Evolutionary conservation across 2,329 filamentous ascomycete species (phyloP).

Genomic region (Aspergillus latus): DNA sequence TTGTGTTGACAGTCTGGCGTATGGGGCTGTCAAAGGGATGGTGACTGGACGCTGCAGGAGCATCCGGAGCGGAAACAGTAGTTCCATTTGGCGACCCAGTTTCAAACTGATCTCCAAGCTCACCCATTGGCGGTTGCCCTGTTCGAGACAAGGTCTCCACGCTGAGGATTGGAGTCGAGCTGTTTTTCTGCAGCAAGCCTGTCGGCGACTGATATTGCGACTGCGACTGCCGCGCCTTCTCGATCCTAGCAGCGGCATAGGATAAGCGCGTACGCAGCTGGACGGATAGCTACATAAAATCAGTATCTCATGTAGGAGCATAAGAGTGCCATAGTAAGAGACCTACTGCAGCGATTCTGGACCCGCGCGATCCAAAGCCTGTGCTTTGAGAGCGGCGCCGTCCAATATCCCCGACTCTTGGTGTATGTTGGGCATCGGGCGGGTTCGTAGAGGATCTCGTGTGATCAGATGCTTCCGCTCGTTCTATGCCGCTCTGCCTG

Average conservation of each 20-base stretch:
- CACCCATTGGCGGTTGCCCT: constrained; percentile 53
- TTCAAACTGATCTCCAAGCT: constrained; percentile 25
- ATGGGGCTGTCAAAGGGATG: constrained; percentile 9
- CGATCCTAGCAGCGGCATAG: constrained; percentile 92
- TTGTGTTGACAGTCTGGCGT: constrained; percentile 17
- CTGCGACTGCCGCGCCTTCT: constrained; percentile 76
- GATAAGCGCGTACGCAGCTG: constrained; percentile 81
- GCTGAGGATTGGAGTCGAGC: constrained; percentile 58
- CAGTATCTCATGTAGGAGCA: neutral
- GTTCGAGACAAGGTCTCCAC: constrained; percentile 53
- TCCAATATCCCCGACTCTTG: constrained; percentile 34
- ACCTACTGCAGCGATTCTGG: constrained; percentile 73
- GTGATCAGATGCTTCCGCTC: constrained; percentile 66
- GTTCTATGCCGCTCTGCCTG: neutral
- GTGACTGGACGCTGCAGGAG: constrained; percentile 17
- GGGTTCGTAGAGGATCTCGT: constrained; percentile 55
- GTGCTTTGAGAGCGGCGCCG: constrained; percentile 67
- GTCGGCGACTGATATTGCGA: constrained; percentile 77
- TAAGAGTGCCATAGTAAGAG: neutral
- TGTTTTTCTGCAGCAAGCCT: constrained; percentile 67
- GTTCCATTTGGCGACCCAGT: constrained; percentile 25
- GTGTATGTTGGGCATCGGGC: constrained; percentile 18
- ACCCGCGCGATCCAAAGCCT: constrained; percentile 66
- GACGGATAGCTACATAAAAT: constrained; percentile 62
- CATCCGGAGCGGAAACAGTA: constrained; percentile 25